Base-by-base conservation (phyloP, 2,329 filamentous ascomycete genomes). In the Verticillium dahliae region DNA sequence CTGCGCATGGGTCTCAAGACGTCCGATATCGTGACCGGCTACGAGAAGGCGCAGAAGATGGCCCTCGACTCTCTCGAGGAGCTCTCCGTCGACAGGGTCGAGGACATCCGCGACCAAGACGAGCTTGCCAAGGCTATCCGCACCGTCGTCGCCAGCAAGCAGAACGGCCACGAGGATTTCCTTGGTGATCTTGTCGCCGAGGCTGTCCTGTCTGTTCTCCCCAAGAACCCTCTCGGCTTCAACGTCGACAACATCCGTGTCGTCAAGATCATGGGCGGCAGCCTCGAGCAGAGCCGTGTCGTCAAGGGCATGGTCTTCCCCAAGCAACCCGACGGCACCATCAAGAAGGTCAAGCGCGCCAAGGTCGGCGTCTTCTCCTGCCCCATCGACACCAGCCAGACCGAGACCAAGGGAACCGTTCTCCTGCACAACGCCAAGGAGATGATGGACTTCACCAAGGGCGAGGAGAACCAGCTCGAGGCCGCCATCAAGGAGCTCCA, bases 261-360 rank as follows among this genome's bases (percentile, higher is more conserved):
- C 62, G 96, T 99, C 70, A 99, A 99, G 85, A 99, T 99, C 72
- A 98, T 99, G 94, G 95, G 95, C 69, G 94, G 95, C 67, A 92
- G 90, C 74, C 81, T 99, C 72, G 91, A 96, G 71, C 93, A 99
- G 80, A 97, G 92, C 75, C 88, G 87, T 67, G 94, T 99, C 14
- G 90, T 99, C 63, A 96, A 91, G 83, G 95, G 95, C 67, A 99
- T 99, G 95, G 96, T 99, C 59, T 98, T 99, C 74, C 89, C 92
- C 70, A 90, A 96, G 73, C 91, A 97, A 77, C 95, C 95, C n/a
- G 90, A 97, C 72, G 93, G 94, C 69, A 84, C 84, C 15, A 81
- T 97, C 74, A 98, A 97, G 84, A 96, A 96, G 81, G 93, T 90
- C 37, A 82, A 79, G 69, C 95, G 91, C 79, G 94, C 95, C 72